Evolutionary conservation across 2,329 filamentous ascomycete species (phyloP).

Genomic region (Curvularia eragrostidis): DNA sequence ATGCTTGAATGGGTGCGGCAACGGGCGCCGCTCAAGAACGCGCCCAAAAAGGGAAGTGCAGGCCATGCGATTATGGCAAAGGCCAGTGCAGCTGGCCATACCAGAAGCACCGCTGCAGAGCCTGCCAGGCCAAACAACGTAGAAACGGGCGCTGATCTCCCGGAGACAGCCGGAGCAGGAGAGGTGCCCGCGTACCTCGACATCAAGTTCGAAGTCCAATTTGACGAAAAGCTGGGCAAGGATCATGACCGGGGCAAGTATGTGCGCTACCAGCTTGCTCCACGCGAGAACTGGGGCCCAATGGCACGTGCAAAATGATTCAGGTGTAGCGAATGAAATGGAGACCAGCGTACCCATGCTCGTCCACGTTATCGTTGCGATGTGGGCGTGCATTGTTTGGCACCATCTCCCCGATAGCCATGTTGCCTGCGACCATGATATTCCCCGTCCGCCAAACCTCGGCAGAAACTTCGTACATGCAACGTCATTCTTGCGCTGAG

Average conservation of each 20-base stretch:
- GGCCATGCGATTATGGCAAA: conserved; percentile 67
- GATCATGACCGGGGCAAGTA: conserved; percentile 71
- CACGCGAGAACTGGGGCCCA: conserved; percentile 91
- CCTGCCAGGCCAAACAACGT: conserved; percentile 2
- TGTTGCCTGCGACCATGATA: conserved; percentile 5
- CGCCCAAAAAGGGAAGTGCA: conserved; percentile 72
- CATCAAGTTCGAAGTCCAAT: conserved; percentile 67
- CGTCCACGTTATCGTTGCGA: not conserved
- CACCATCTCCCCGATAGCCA: conserved; percentile 4
- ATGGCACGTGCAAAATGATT: conserved; percentile 62
- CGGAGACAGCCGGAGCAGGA: conserved; percentile 7
- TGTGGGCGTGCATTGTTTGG: not conserved
- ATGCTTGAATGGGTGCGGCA: conserved; percentile 92
- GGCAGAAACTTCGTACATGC: conserved; percentile 5
- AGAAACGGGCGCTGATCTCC: conserved; percentile 5
- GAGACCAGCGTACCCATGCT: not conserved
- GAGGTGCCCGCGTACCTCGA: conserved; percentile 34
- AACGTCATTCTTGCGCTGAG: conserved; percentile 15
- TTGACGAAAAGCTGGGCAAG: conserved; percentile 80
- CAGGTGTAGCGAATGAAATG: conserved; percentile 4
- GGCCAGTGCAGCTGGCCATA: conserved; percentile 26
- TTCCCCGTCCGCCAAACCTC: conserved; percentile 7
- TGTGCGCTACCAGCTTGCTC: conserved; percentile 89
- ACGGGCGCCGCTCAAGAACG: conserved; percentile 76
- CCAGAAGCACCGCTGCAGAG: conserved; percentile 6